These are phyloP conservation scores for Oenanthe sinensis DNA, from an alignment of 129 eudicot species.

Conservation along the genomic window DNA sequence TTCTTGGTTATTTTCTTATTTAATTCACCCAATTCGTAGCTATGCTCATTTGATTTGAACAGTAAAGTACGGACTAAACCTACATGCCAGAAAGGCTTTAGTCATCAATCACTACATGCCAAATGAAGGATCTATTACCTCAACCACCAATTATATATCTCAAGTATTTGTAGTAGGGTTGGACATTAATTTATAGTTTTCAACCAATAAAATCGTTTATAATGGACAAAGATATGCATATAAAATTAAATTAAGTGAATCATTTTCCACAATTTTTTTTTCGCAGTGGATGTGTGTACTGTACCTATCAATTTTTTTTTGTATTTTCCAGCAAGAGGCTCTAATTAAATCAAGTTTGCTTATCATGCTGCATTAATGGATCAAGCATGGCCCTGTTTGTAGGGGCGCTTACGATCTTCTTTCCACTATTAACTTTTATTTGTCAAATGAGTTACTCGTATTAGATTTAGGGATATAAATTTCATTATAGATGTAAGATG, in stretches of 20 bases:
- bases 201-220: neutral
- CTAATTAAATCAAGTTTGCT: constrained; percentile 1
- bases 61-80: constrained; percentile 4
- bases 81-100: neutral
- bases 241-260: neutral
- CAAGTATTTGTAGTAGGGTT: constrained; percentile 13
- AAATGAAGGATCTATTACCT: constrained; percentile 13
- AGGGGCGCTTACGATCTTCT: neutral
- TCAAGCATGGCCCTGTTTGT: constrained; percentile 1
- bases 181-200: neutral
- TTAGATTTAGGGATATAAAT: too few species aligned
- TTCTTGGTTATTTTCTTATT: too few species aligned
- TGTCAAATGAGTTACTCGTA: too few species aligned
- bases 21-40: too few species aligned
- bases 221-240: constrained; percentile 2
- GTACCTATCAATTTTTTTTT: constrained; percentile 18
- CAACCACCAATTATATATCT: constrained; percentile 4
- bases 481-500: too few species aligned
- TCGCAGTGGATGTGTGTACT: constrained; percentile 18
- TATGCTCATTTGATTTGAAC: neutral
- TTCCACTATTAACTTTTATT: neutral
- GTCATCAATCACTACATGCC: neutral
- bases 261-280: constrained; percentile 3
- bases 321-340: constrained; percentile 6
- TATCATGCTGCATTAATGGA: constrained; percentile 6